Evolutionary conservation across 2,329 filamentous ascomycete species (phyloP).

Genomic region (Leptographium flavum): DNA sequence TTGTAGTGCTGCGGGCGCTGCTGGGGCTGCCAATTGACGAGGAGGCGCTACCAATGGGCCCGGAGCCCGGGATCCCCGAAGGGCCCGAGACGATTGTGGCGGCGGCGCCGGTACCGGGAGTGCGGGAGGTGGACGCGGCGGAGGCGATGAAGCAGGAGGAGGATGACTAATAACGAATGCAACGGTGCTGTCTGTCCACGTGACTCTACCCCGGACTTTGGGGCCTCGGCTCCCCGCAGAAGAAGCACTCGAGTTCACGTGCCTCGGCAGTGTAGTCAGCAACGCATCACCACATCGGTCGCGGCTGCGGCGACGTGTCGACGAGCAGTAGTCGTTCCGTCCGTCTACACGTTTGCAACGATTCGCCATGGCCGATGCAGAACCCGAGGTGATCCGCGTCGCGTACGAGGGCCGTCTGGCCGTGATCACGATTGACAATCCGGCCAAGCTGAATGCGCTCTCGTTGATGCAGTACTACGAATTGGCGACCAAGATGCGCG

Average conservation of each 20-base stretch:
- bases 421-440: slow-evolving; percentile 74
- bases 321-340: too few relatives aligned
- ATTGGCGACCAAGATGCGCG: slow-evolving; percentile 56
- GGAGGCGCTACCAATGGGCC: slow-evolving; percentile 73
- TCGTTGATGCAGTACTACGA: slow-evolving; percentile 60
- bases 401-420: slow-evolving; percentile 57
- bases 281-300: neutral
- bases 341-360: neutral
- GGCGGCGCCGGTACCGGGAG: slow-evolving; percentile 48
- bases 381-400: slow-evolving; percentile 31
- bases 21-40: slow-evolving; percentile 67
- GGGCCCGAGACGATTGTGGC: slow-evolving; percentile 73
- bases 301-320: too few relatives aligned
- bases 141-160: too few relatives aligned
- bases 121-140: neutral
- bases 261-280: slow-evolving; percentile 8
- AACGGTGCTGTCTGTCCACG: too few relatives aligned
- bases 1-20: slow-evolving; percentile 65
- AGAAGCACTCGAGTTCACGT: too few relatives aligned
- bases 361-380: slow-evolving; percentile 3
- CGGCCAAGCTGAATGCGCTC: slow-evolving; percentile 78
- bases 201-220: too few relatives aligned
- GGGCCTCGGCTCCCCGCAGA: too few relatives aligned
- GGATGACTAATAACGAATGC: too few relatives aligned
- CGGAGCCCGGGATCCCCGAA: slow-evolving; percentile 52